Evolutionary conservation across 495 filamentous ascomycete genomes (phyloP).

Genomic region (Entonaema liquescens): DNA sequence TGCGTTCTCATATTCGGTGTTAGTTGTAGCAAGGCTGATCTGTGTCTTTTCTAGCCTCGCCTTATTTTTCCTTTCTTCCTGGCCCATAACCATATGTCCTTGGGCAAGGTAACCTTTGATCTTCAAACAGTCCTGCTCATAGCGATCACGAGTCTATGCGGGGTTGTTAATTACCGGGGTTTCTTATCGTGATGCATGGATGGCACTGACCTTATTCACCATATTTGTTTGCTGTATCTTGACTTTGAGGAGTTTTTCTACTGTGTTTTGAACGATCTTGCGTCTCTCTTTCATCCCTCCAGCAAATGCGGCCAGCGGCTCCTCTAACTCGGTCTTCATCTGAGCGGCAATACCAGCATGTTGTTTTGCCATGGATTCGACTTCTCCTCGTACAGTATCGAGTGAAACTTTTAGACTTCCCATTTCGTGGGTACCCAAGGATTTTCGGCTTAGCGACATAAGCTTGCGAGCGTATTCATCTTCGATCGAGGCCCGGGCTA

Average conservation of each 20-base stretch:
- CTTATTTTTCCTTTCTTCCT: slow-evolving; percentile 99
- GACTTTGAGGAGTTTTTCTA: slow-evolving; percentile 91
- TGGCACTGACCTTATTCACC: slow-evolving; percentile 81
- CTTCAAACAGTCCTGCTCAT: slow-evolving; percentile 95
- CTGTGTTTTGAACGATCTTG: slow-evolving; percentile 92
- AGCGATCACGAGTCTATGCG: slow-evolving; percentile 82
- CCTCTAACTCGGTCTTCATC: slow-evolving; percentile 98
- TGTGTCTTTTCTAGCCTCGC: slow-evolving; percentile 98
- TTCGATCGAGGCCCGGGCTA: slow-evolving; percentile 91
- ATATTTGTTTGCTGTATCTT: slow-evolving; percentile 90
- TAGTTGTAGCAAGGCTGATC: slow-evolving; percentile 88
- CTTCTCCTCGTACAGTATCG: slow-evolving; percentile 85
- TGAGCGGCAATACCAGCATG: slow-evolving; percentile 89
- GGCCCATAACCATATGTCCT: slow-evolving; percentile 99
- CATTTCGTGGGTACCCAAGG: slow-evolving; percentile 86
- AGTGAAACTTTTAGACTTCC: slow-evolving; percentile 85
- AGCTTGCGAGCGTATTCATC: slow-evolving; percentile 98
- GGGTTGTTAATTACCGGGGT: slow-evolving; percentile 40
- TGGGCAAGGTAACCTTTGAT: slow-evolving; percentile 99
- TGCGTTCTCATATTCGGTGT: slow-evolving; percentile 90
- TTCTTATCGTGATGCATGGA: background rate
- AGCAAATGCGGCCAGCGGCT: slow-evolving; percentile 88
- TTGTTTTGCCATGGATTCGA: slow-evolving; percentile 93
- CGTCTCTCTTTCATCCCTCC: slow-evolving; percentile 94
- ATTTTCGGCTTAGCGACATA: slow-evolving; percentile 82